These are phyloP conservation scores for Aethionema arabicum DNA, from an alignment of 345 rosid genomes.

Conservation along the genomic window DNA sequence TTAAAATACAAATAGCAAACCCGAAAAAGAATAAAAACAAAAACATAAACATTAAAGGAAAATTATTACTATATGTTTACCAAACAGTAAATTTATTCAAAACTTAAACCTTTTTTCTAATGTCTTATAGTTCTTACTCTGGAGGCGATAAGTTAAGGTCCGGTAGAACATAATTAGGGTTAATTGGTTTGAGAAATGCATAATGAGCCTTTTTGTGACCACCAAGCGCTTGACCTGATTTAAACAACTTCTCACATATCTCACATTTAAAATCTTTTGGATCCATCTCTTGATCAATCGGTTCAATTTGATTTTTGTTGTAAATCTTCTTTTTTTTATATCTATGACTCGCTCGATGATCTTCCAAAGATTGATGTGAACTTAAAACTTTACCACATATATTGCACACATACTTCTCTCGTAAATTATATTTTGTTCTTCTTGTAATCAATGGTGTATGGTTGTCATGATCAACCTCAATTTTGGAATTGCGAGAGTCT, in stretches of 20 bases:
- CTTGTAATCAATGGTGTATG: neutral
- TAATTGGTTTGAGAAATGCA: constrained; percentile 17
- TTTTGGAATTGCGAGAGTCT: too few species aligned
- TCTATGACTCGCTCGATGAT: constrained; percentile 67
- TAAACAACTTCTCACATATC: constrained; percentile 25
- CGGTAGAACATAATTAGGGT: constrained; percentile 4
- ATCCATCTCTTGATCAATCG: neutral
- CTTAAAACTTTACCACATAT: constrained; percentile 50
- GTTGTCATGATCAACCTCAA: neutral
- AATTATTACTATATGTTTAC: neutral
- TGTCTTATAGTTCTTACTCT: neutral
- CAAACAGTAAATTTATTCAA: too few species aligned
- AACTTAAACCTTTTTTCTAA: neutral
- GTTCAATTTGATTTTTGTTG: neutral
- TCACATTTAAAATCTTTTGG: constrained; percentile 9
- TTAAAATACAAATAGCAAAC: too few species aligned
- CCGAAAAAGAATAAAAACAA: too few species aligned
- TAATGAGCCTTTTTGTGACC: constrained; percentile 35
- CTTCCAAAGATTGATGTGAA: constrained; percentile 68
- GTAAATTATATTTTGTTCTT: neutral
- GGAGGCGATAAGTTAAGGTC: neutral
- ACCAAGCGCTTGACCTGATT: constrained; percentile 40
- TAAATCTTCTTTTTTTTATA: constrained; percentile 33
- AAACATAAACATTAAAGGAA: neutral
- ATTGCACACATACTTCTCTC: constrained; percentile 41